Conservation (phyloP, 768 basidiomycete species). For the Rhodotorula graminis region DNA sequence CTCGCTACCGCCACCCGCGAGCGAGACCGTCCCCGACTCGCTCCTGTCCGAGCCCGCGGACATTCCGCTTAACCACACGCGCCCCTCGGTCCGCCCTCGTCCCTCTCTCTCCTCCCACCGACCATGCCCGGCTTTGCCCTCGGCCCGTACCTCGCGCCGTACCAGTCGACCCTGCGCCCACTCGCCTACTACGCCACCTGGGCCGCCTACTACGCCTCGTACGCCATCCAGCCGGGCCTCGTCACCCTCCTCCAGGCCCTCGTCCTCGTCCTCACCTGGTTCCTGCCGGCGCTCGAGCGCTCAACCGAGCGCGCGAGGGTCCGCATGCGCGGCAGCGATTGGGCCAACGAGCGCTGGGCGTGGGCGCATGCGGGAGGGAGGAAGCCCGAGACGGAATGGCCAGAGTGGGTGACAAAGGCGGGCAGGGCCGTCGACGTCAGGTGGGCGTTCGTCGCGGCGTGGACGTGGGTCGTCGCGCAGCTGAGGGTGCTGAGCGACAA, state of each 20-base stretch:
- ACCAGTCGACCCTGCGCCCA: neutral
- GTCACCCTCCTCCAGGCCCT: slow-evolving; percentile 24
- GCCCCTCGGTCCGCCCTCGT: neutral
- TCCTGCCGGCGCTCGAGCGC: slow-evolving; percentile 4
- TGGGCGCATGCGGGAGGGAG: neutral
- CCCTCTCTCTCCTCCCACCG: neutral
- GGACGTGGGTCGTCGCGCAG: neutral
- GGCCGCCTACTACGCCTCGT: slow-evolving; percentile 1
- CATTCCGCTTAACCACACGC: neutral
- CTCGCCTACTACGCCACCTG: slow-evolving; percentile 24
- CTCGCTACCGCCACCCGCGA: too few relatives aligned
- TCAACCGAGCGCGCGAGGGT: neutral
- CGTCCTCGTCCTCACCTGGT: neutral
- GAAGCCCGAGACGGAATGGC: neutral
- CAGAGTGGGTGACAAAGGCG: neutral
- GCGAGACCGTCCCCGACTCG: too few relatives aligned
- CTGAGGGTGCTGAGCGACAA: neutral
- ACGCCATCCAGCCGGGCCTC: slow-evolving; percentile 8
- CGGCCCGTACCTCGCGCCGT: slow-evolving; percentile 13
- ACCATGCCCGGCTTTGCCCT: slow-evolving; percentile 26
- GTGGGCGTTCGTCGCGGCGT: neutral
- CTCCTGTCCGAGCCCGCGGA: neutral
- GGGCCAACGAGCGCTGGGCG: neutral
- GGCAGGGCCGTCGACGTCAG: neutral
- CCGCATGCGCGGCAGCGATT: neutral